Evolutionary conservation across 225 moss, liverwort and hornwort genomes (phyloP), one percentile per base, ranked within the genome.

Genomic region (Ulota crispa): DNA sequence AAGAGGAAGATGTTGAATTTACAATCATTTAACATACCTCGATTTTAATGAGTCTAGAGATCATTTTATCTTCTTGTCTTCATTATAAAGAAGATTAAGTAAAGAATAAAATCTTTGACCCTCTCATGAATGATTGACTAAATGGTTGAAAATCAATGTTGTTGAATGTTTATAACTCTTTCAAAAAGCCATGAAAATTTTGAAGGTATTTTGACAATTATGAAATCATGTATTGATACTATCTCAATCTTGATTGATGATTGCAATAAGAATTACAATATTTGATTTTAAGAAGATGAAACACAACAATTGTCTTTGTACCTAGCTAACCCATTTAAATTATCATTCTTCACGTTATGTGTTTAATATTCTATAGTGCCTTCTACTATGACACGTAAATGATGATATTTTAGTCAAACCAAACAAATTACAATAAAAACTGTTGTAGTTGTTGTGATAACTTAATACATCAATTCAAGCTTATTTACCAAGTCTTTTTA

Each of bases 271-370:
- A 56, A 37, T 0, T 28, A 41, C 0, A 20, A 19, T 1, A 32
- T n/a, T 6, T 42, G 2, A 1, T 2, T 34, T 0, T 63, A 7
- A 0, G 19, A 20, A 26, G 7, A 32, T 54, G 3, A 56, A n/a
- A 1, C 0, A 28, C 0, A 57, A 8, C 20, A 3, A 7, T 57
- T 13, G 23, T 18, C 27, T 63, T 52, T 3, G 5, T 63, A 23
- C 1, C 8, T 75, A 19, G 1, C 5, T 1, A 36, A 59, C 52
- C 0, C 31, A 55, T 57, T 78, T 0, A 14, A 21, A 57, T 3
- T 0, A 69, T 43, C 0, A 20, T 7, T 26, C 4, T 7, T 0
- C 3, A 68, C 27, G 55, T 3, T 0, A 0, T 8, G 41, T 28
- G 27, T 39, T 9, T 0, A 39, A 13, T 4, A 36, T 4, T 8